Evolutionary conservation across 768 basidiomycete genomes (phyloP).

Genomic region (Lactarius deliciosus): DNA sequence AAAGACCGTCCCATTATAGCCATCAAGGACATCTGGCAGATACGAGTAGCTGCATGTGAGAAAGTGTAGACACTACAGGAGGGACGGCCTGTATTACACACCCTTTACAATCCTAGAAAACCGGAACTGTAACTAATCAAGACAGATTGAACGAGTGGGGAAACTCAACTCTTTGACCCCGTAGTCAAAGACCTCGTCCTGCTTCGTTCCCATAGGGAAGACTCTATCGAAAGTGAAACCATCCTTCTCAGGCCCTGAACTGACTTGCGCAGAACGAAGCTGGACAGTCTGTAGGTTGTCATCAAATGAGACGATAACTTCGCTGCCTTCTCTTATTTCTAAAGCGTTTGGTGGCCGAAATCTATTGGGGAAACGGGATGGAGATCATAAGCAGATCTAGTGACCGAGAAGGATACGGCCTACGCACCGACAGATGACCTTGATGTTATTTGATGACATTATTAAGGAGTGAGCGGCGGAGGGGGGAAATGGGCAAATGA

Average conservation of each 20-base stretch:
- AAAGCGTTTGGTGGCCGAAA: conserved; percentile 95
- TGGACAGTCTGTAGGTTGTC: conserved; percentile 83
- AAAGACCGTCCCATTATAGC: conserved; percentile 97
- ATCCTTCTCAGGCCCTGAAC: conserved; percentile 89
- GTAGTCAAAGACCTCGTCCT: conserved; percentile 96
- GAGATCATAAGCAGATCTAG: conserved; percentile 16
- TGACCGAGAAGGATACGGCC: conserved; percentile 18
- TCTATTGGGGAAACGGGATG: conserved; percentile 41
- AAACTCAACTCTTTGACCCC: conserved; percentile 91
- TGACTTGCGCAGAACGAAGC: conserved; percentile 66
- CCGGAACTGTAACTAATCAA: conserved; percentile 13
- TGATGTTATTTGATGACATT: conserved; percentile 85
- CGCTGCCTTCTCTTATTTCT: conserved; percentile 83
- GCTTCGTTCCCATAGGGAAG: conserved; percentile 88
- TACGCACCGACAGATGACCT: conserved; percentile 96
- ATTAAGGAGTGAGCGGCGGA: conserved; percentile 7
- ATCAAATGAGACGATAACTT: conserved; percentile 87
- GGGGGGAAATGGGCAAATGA: conserved; percentile 7
- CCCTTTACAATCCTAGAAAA: conserved; percentile 81
- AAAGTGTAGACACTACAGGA: neutral
- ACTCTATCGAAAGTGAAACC: conserved; percentile 98
- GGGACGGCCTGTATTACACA: conserved; percentile 34
- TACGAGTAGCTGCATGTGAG: conserved; percentile 13
- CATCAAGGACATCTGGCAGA: conserved; percentile 86
- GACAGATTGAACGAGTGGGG: neutral